Evolutionary conservation across 2,329 filamentous ascomycete species (phyloP).

Genomic region (Sphaceloma murrayae): DNA sequence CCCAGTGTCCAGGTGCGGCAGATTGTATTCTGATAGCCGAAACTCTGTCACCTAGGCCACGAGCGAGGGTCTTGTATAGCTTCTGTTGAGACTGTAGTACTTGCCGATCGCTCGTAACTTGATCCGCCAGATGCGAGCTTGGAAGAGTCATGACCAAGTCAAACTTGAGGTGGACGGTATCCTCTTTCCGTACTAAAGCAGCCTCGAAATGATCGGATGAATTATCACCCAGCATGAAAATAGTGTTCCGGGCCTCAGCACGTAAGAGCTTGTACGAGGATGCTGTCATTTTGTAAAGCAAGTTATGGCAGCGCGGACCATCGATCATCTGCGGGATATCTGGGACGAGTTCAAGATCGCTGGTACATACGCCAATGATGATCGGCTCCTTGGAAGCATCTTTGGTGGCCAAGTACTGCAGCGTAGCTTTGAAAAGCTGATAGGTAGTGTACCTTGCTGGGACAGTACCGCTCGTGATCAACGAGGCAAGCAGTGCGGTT

Average conservation of each 20-base stretch:
- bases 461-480: constrained; percentile 71
- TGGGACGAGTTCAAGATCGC: constrained; percentile 22
- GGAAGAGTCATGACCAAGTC: constrained; percentile 43
- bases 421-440: constrained; percentile 84
- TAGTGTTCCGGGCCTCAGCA: constrained; percentile 63
- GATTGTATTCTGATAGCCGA: constrained; percentile 48
- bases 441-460: constrained; percentile 78
- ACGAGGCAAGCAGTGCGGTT: constrained; percentile 66
- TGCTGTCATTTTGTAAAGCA: constrained; percentile 80
- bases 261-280: constrained; percentile 72
- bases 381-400: constrained; percentile 58
- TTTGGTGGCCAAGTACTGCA: constrained; percentile 74
- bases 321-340: constrained; percentile 68
- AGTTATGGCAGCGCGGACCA: constrained; percentile 60
- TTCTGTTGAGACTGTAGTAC: constrained; percentile 41
- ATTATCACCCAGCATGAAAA: constrained; percentile 65
- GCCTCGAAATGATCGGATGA: constrained; percentile 71
- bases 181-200: constrained; percentile 61
- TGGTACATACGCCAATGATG: constrained; percentile 33
- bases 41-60: constrained; percentile 66
- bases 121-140: constrained; percentile 26
- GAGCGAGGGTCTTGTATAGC: constrained; percentile 55
- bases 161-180: constrained; percentile 44
- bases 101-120: constrained; percentile 24
- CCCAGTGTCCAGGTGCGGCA: constrained; percentile 28